Percentiles rank a stretch among this genome's conserved stretches.
Evolutionary conservation across 2,329 filamentous ascomycete genomes (phyloP).

Genomic region (Penicillium sp.): DNA sequence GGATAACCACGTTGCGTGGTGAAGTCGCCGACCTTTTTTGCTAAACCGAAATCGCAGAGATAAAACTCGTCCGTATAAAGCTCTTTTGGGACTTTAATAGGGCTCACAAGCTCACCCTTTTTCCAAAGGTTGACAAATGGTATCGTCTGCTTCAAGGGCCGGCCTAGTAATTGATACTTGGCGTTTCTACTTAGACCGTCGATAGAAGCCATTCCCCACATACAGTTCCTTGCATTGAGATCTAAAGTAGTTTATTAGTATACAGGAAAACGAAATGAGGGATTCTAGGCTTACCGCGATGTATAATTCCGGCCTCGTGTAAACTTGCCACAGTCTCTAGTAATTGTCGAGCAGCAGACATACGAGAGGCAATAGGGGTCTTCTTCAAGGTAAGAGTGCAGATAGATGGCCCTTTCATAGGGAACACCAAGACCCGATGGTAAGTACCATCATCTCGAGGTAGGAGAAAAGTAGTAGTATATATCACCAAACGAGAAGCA

Average conservation of each 20-base stretch:
- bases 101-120: background rate
- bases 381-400: constrained; percentile 3
- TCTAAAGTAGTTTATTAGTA: background rate
- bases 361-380: background rate
- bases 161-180: background rate
- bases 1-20: constrained; percentile 7
- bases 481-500: constrained; percentile 16
- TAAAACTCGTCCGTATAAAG: constrained; percentile 22
- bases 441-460: constrained; percentile 8
- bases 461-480: constrained; percentile 15
- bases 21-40: constrained; percentile 18
- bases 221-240: background rate
- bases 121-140: background rate
- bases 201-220: background rate
- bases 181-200: background rate
- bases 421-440: constrained; percentile 21
- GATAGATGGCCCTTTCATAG: constrained; percentile 18
- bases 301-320: background rate
- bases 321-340: background rate
- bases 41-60: constrained; percentile 26
- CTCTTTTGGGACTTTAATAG: background rate
- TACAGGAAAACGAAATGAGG: background rate
- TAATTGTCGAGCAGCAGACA: constrained; percentile 1
- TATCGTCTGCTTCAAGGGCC: background rate
- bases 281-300: background rate